Base-by-base conservation (phyloP, 371 early-diverging fungal species). In the Chytridiales sp. region DNA sequence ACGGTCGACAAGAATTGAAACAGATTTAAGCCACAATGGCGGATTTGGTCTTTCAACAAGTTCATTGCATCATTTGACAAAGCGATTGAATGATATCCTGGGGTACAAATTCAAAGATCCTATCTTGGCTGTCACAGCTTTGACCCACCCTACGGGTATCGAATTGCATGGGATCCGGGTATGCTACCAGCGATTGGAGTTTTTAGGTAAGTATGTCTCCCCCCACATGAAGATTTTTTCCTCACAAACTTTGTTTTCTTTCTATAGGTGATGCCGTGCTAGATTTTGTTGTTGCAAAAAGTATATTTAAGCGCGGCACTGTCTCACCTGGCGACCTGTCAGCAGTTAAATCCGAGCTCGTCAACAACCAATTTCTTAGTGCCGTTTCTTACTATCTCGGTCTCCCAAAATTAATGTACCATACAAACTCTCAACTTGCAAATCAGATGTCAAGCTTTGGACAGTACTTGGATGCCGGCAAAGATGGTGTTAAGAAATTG, bases 171-270 rank as follows among this genome's bases (percentile, higher is more conserved):
- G 62, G 38, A 35, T 56, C 32, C 0, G 81, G 0, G 68, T 77
- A 9, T 91, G 90, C 61, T 97, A 93, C 64, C 90, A 97, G 72
- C 87, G 97, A 3, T 78, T 97, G 1, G 97, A 97, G 74, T 96
- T 90, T 65, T 66, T 96, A 47, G 97, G 75, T 75, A 47, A 51
- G 61, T 5, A 19, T 26, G 52, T 47, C 35, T n/a, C 48, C 46
- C n/a, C 3, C 32, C 13, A 6, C 11, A 13, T 11, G 39, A 8
- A 39, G 24, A 22, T 29, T 39, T 47, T 17, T 27, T 22, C 17
- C 43, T 43, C n/a, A 2, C 24, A 2, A 52, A 11, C 29, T 17
- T 49, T 19, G 30, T n/a, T 63, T n/a, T 56, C 11, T 48, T 31
- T 31, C 21, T 59, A 1, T 47, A 74, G 76, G 97, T n/a, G 97